phyloP scores from a whole-genome alignment of 2,329 filamentous ascomycete genomes.

The Paracamarosporium sp. region DNA sequence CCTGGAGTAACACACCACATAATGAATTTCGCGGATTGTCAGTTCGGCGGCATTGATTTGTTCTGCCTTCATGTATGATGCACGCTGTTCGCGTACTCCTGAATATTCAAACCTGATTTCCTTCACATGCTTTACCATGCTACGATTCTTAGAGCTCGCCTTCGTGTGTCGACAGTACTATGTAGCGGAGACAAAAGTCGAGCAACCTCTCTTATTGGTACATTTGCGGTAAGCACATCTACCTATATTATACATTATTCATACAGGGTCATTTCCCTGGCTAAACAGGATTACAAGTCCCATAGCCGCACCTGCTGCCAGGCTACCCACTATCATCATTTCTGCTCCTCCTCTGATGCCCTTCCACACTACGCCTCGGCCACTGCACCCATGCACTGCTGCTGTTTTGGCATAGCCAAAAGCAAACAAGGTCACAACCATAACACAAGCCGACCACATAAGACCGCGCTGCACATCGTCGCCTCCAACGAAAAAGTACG shows the following conservation, averaged over 20 bases:
- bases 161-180: too few species aligned
- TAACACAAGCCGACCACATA: conserved; percentile 60
- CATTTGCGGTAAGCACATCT: too few species aligned
- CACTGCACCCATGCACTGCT: neutral
- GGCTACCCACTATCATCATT: neutral
- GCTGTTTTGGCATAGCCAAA: conserved; percentile 60
- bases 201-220: too few species aligned
- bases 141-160: too few species aligned
- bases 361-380: neutral
- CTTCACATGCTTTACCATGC: too few species aligned
- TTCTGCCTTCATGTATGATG: too few species aligned
- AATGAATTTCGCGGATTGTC: too few species aligned
- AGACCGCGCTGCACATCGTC: conserved; percentile 50
- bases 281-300: neutral
- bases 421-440: conserved; percentile 55
- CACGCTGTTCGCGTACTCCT: too few species aligned
- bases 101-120: too few species aligned
- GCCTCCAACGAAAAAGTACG: conserved; percentile 54
- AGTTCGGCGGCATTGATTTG: too few species aligned
- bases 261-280: neutral
- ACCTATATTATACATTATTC: neutral
- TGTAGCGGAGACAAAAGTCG: too few species aligned
- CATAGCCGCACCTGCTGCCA: conserved; percentile 1
- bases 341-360: neutral
- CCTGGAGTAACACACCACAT: too few species aligned